These are phyloP conservation scores for Chalaropsis thielavioides DNA, from an alignment of 2,329 filamentous ascomycete species.

Conservation along the genomic window DNA sequence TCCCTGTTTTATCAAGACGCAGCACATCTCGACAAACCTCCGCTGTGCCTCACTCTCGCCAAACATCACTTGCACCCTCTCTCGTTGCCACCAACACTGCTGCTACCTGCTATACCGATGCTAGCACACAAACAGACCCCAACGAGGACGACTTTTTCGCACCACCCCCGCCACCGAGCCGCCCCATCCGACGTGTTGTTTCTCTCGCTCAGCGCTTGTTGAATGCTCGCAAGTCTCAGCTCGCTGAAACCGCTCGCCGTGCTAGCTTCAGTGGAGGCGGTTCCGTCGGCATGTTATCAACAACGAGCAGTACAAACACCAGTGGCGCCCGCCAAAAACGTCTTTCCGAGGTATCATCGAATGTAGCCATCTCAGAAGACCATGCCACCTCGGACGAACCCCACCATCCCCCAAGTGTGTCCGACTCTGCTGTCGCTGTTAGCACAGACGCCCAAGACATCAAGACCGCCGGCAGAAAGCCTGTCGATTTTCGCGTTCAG, in stretches of 20 bases:
- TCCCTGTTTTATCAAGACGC: slow-evolving; percentile 22
- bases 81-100: not conserved
- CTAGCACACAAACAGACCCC: slow-evolving; percentile 39
- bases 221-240: slow-evolving; percentile 30
- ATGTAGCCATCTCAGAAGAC: slow-evolving; percentile 2
- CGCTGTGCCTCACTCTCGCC: slow-evolving; percentile 24
- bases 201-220: slow-evolving; percentile 40
- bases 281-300: not conserved
- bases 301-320: slow-evolving; percentile 11
- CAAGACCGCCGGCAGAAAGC: slow-evolving; percentile 22
- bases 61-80: slow-evolving; percentile 8
- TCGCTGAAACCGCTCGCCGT: slow-evolving; percentile 25
- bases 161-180: slow-evolving; percentile 25
- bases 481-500: slow-evolving; percentile 38
- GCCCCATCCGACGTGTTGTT: slow-evolving; percentile 35
- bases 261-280: not conserved
- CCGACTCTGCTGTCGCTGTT: not conserved
- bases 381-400: not conserved
- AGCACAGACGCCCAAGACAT: not conserved
- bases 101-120: slow-evolving; percentile 33
- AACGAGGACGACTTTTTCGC: slow-evolving; percentile 41
- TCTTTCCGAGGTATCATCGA: not conserved
- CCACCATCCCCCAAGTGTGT: not conserved
- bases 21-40: slow-evolving; percentile 28
- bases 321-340: slow-evolving; percentile 1